Evolutionary conservation across 495 filamentous ascomycete species (phyloP), one percentile per base, ranked within the genome.

Genomic region (Patellaria atrata): DNA sequence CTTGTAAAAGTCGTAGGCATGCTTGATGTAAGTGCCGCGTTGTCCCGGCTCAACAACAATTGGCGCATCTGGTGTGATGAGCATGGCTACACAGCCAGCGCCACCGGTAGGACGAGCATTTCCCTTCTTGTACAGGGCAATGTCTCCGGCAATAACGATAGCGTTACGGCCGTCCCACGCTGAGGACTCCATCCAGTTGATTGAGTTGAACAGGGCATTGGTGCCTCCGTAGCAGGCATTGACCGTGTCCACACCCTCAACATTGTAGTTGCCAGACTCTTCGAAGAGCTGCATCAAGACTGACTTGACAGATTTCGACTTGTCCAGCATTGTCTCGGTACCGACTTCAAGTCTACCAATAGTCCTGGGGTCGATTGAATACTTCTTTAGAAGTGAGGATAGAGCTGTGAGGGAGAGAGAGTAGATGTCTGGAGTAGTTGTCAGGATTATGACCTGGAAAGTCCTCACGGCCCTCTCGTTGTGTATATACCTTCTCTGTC

Each of bases 281-380:
- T 77, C 70, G 50, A 97, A 94, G 18, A 97, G 70, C 64, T 94
- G 89, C 89, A 97, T 97, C 44, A 96, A 62, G 32, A 97, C 87
- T n/a, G 86, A 82, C 73, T 97, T 97, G 68, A 97, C 89, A 18
- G 91, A 96, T 70, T 97, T 97, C 48, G 89, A 96, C 71, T 97
- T 97, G 71, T 97, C 89, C 53, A 97, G 70, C 25, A 97, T 70
- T 33, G 89, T 97, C 75, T 97, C 89, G 33, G 89, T 97, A 52
- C 89, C 89, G 47, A 97, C 89, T 63, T 97, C 89, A 47, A 97
- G 70, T 44, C 89, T 79, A 36, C 89, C 89, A 52, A 97, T 81
- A 38, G 78, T 75, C 58, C 77, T 77, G 45, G 77, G 68, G 62
- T 97, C 86, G 61, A 97, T 77, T 51, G 77, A 77, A 74, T 94